A percentile compares a stretch with the other conserved stretches of the same genome.
Evolutionary conservation across 352 stramenopile species (phyloP).

Genomic region (Peronospora destructor): DNA sequence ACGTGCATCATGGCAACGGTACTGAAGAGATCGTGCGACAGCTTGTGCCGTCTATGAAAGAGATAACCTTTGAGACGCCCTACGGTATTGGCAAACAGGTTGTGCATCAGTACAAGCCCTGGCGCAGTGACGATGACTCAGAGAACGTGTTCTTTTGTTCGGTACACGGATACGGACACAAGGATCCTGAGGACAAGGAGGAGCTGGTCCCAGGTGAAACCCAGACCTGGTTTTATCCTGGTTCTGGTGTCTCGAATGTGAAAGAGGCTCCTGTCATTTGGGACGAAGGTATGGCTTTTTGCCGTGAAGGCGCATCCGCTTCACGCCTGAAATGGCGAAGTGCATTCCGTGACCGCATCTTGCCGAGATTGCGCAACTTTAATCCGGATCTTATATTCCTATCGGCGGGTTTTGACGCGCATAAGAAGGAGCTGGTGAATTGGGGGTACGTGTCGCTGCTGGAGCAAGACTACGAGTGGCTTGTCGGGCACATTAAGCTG

Average conservation of each 20-base stretch:
- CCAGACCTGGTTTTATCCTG: slow-evolving; percentile 78
- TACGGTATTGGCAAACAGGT: slow-evolving; percentile 86
- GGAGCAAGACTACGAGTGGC: slow-evolving; percentile 84
- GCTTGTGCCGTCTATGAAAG: slow-evolving; percentile 83
- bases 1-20: slow-evolving; percentile 98
- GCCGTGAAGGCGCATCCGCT: slow-evolving; percentile 40
- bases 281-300: slow-evolving; percentile 60
- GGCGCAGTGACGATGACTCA: slow-evolving; percentile 91
- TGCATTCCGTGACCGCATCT: slow-evolving; percentile 60
- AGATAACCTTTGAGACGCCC: slow-evolving; percentile 79
- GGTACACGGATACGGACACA: slow-evolving; percentile 70
- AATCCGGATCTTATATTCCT: slow-evolving; percentile 76
- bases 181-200: slow-evolving; percentile 54
- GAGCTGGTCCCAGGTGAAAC: slow-evolving; percentile 20
- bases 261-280: slow-evolving; percentile 46
- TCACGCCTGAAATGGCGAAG: slow-evolving; percentile 70
- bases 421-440: slow-evolving; percentile 76
- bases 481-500: slow-evolving; percentile 64
- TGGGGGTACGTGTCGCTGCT: slow-evolving; percentile 70
- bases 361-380: slow-evolving; percentile 54
- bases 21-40: slow-evolving; percentile 94
- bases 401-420: slow-evolving; percentile 73
- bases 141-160: slow-evolving; percentile 96
- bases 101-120: slow-evolving; percentile 91
- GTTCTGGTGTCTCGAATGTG: slow-evolving; percentile 43